Base-by-base conservation (phyloP, 257 asterid species). In the Scutellaria barbata region DNA sequence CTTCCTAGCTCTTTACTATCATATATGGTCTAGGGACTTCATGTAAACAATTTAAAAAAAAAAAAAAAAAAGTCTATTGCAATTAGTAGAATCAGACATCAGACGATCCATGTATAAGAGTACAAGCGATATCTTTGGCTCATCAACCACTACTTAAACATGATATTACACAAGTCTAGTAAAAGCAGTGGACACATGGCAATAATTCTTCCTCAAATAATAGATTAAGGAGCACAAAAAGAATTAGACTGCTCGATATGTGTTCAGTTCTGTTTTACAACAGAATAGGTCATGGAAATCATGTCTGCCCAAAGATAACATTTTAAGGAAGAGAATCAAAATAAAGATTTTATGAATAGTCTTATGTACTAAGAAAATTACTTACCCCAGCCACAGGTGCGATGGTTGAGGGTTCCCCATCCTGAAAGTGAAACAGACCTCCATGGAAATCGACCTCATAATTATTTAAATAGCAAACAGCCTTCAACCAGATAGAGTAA, bases 371-470 rank as follows among this genome's bases (percentile, higher is more conserved):
- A 37, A 51, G 16, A 73, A 50, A 63, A 63, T 68, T 39, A 76
- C 92, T 84, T 81, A 92, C 98, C 68, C 98, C 98, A 74, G 92
- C 87, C 85, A 84, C 63, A 52, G 97, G 96, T 74, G 83, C 82
- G 51, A 90, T 51, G 7, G 85, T 85, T 6, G 94, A 80, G 50
- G 97, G 95, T 74, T 87, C 95, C 55, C 97, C 98, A 66, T 90
- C 92, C 83, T 84, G 86, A 86, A 94, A 94, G 77, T 86, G 95
- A 85, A 94, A 94, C 42, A 94, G 71, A 37, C 98, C 98, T 43
- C 97, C 98, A 53, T 54, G 73, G 80, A 94, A 93, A 71, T 87
- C 95, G 66, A 62, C 86, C 33, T 75, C 82, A 43, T 84, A 82
- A 72, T 78, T 86, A 79, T 86, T 90, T 81, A 94, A 80, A 79